Base-by-base conservation (phyloP, 2,329 filamentous ascomycete species). In the Pyrenophora seminiperda region DNA sequence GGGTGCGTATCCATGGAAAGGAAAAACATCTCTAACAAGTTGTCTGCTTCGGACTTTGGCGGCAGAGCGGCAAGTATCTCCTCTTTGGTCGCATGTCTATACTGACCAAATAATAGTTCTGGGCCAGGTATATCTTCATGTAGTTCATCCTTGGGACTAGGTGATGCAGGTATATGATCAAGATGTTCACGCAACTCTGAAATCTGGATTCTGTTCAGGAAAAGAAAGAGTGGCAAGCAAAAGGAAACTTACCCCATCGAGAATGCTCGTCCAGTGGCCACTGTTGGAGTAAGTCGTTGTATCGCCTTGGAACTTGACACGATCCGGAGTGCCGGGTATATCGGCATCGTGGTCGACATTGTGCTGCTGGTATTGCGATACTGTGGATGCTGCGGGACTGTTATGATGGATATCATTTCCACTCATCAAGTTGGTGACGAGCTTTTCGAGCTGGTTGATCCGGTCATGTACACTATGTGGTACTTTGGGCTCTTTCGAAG, bases 211-310 rank as follows among this genome's bases (percentile, higher is more conserved):
- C 5, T 3, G 31, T 56, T 40, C 14, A 45, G 38, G 36, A 24
- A n/a, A 11, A 27, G 22, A 18, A 37, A 27, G 41, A 17, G 13
- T 18, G 6, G 37, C 34, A 41, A 32, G 41, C 22, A n/a, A 20
- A 36, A 29, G 22, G 22, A 11, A 17, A 48, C 63, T 47, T 37
- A 72, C 66, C n/a, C 70, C 67, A 40, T 73, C 68, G 18, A 73
- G 42, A 19, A 73, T 70, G 19, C 66, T 71, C n/a, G 64, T 65
- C 71, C 71, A 73, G 41, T 73, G 71, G 2, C 63, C 59, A 41
- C 68, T 65, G 29, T 64, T 68, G 4, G 62, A 62, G 30, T 71
- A 72, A 13, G 61, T 65, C 4, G 65, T 70, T 14, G 63, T 62
- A 29, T 71, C 66, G 18, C 46, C 58, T 10, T 54, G 59, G 7